Evolutionary conservation across 2,329 filamentous ascomycete genomes (phyloP).

Genomic region (Fusarium sp.): DNA sequence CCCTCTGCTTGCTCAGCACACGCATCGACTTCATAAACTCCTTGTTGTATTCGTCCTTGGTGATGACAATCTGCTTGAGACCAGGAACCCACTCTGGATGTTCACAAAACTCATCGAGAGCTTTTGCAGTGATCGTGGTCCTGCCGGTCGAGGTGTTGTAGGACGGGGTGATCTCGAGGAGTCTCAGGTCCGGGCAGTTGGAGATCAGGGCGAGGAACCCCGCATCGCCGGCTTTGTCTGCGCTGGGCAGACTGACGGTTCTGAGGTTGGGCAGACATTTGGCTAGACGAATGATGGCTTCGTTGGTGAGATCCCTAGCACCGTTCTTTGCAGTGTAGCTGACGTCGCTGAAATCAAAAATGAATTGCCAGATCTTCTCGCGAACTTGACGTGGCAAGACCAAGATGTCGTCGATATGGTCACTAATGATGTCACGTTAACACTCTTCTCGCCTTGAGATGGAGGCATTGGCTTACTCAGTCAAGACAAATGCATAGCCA

Average conservation of each 20-base stretch:
- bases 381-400: background rate
- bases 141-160: no score
- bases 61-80: slow-evolving; percentile 2
- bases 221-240: rapidly evolving
- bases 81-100: slow-evolving; percentile 17
- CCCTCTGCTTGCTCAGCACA: slow-evolving; percentile 12
- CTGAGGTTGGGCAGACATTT: background rate
- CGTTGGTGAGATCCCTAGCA: background rate
- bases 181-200: background rate
- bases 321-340: background rate
- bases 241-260: background rate
- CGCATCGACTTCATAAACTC: slow-evolving; percentile 26
- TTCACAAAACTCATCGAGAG: slow-evolving; percentile 2
- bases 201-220: background rate
- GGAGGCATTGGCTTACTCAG: background rate
- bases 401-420: background rate
- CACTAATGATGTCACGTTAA: background rate
- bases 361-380: background rate
- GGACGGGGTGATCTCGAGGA: slow-evolving; percentile 2
- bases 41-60: background rate
- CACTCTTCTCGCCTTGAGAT: background rate
- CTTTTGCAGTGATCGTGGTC: background rate
- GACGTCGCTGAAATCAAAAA: background rate
- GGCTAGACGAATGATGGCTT: background rate
- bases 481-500: background rate